Evolutionary conservation across 148 eudicot genomes (phyloP).

Genomic region (Vaccinium myrtillus): DNA sequence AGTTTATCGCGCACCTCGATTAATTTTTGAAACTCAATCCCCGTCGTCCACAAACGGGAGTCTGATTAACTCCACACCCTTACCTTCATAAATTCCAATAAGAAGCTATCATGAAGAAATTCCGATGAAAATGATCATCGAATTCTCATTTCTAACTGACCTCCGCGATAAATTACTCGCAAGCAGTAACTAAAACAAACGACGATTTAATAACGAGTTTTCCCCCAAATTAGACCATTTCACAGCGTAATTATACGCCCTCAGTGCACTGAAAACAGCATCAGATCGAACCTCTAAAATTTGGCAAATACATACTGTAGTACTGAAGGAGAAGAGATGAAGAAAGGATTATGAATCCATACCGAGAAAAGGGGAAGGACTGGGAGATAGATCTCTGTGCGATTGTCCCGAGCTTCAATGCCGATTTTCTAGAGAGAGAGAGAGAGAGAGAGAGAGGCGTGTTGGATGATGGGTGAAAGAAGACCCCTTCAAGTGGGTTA

Average conservation of each 20-base stretch:
- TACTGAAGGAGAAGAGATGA: not conserved
- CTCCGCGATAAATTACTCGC: not conserved
- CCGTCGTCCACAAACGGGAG: no score
- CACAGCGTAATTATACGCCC: not conserved
- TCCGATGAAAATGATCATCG: not conserved
- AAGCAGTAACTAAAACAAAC: not conserved
- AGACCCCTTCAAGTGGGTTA: not conserved
- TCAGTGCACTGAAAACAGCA: not conserved
- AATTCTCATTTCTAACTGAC: not conserved
- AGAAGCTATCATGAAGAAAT: not conserved
- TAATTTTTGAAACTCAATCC: no score
- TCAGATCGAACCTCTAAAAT: not conserved
- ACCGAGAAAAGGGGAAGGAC: not conserved
- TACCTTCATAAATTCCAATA: not conserved
- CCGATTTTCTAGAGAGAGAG: not conserved
- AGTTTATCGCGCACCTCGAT: no score
- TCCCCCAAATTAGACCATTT: not conserved
- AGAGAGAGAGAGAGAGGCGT: not conserved
- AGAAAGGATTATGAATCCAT: constrained; percentile 1
- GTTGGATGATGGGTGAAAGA: not conserved
- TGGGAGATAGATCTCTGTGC: not conserved
- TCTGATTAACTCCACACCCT: not conserved
- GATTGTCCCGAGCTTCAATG: not conserved
- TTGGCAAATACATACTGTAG: no score
- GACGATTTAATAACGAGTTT: not conserved